phyloP scores from a whole-genome alignment of 2,329 filamentous ascomycete genomes.

The Trichophyton rubrum region DNA sequence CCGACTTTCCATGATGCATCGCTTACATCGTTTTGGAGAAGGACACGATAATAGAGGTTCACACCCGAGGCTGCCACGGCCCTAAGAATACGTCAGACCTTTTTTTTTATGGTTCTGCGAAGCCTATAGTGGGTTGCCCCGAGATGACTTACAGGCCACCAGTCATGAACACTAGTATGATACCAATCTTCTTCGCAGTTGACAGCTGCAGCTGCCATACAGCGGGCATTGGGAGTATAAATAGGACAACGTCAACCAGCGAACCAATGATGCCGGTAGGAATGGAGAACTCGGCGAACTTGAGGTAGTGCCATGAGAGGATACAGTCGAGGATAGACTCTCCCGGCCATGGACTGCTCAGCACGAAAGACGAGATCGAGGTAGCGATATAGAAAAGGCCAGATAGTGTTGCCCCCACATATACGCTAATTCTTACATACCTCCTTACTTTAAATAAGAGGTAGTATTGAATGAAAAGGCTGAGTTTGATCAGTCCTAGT shows the following conservation, averaged over 20 bases:
- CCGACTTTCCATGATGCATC: slow-evolving; percentile 5
- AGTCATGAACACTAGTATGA: slow-evolving; percentile 4
- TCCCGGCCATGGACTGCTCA: slow-evolving; percentile 1
- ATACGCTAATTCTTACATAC: slow-evolving; percentile 4
- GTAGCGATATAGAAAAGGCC: not conserved
- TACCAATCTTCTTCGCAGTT: slow-evolving; percentile 1
- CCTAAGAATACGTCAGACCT: not conserved
- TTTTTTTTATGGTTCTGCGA: no score
- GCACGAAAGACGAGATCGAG: not conserved
- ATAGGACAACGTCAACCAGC: not conserved
- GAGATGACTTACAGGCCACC: slow-evolving; percentile 2
- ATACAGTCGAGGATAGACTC: not conserved
- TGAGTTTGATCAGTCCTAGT: slow-evolving; percentile 3
- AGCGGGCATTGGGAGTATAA: slow-evolving; percentile 1
- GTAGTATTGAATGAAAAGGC: slow-evolving; percentile 4
- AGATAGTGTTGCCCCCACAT: not conserved
- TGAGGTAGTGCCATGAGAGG: not conserved
- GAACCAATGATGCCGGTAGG: not conserved
- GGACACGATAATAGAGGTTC: not conserved
- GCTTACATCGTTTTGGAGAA: not conserved
- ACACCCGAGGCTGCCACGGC: not conserved
- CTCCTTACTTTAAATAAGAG: slow-evolving; percentile 4
- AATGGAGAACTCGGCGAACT: not conserved
- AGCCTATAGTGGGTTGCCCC: not conserved
- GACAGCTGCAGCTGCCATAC: slow-evolving; percentile 2